phyloP scores from a whole-genome alignment of 1,139 yeast species.

The Debaryomycetaceae sp. region DNA sequence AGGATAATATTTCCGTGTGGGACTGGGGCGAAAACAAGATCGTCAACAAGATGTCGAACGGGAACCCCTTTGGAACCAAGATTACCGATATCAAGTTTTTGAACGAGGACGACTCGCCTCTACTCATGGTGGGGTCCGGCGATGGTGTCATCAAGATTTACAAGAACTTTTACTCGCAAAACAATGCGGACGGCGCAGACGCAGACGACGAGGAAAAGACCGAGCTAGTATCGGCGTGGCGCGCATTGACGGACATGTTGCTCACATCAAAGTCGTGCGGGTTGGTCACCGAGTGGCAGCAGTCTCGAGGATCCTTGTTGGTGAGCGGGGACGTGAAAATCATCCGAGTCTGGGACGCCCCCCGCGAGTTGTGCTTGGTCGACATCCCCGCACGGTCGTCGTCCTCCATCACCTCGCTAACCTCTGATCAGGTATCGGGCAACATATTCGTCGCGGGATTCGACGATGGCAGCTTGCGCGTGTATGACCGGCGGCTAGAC shows the following conservation, averaged over 20 bases:
- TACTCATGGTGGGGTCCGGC: slow-evolving; percentile 78
- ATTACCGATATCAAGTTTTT: slow-evolving; percentile 79
- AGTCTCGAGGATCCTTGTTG: slow-evolving; percentile 78
- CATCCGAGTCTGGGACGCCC: slow-evolving; percentile 93
- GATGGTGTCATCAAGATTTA: slow-evolving; percentile 89
- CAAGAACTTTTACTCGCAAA: slow-evolving; percentile 50
- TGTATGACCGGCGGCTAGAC: slow-evolving; percentile 81
- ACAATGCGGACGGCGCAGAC: slow-evolving; percentile 20
- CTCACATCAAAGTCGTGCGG: slow-evolving; percentile 79
- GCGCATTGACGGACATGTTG: slow-evolving; percentile 79
- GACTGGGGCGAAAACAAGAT: slow-evolving; percentile 64
- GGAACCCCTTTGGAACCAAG: slow-evolving; percentile 78
- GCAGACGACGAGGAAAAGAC: slow-evolving; percentile 23
- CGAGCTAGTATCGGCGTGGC: slow-evolving; percentile 79
- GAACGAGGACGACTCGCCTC: slow-evolving; percentile 86
- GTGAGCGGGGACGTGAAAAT: slow-evolving; percentile 95
- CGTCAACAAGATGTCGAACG: slow-evolving; percentile 66
- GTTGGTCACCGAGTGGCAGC: slow-evolving; percentile 92
- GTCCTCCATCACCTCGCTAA: slow-evolving; percentile 76
- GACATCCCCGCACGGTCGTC: slow-evolving; percentile 91
- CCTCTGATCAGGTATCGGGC: slow-evolving; percentile 96
- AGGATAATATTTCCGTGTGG: slow-evolving; percentile 77
- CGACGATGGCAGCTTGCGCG: slow-evolving; percentile 84
- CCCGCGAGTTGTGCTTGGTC: slow-evolving; percentile 73
- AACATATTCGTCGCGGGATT: slow-evolving; percentile 85